phyloP scores from a whole-genome alignment of 1,139 yeast genomes.

The Candida sojae region DNA sequence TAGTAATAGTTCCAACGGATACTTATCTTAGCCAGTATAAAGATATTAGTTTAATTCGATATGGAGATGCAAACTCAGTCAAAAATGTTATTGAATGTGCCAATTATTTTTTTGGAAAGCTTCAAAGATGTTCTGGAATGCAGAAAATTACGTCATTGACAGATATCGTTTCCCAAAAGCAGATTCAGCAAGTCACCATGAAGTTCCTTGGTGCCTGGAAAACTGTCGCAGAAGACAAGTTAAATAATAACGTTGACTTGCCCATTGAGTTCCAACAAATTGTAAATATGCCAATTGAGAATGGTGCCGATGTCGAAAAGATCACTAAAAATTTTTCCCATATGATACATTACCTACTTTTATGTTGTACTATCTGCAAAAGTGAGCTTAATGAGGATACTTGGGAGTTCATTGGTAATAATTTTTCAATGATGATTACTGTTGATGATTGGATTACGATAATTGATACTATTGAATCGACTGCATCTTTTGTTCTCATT shows the following conservation, averaged over 20 bases:
- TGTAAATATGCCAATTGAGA: background rate
- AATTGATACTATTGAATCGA: background rate
- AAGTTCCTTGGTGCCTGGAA: background rate
- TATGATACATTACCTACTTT: background rate
- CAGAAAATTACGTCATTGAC: background rate
- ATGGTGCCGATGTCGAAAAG: background rate
- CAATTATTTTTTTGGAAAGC: background rate
- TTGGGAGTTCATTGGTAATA: slow-evolving; percentile 4
- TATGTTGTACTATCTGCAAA: background rate
- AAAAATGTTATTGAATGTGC: slow-evolving; percentile 1
- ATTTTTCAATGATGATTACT: slow-evolving; percentile 4
- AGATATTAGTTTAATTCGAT: slow-evolving; percentile 3
- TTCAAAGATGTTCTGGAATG: slow-evolving; percentile 3
- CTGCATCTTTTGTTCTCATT: background rate
- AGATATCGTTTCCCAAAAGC: background rate
- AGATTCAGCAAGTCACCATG: background rate
- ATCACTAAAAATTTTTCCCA: background rate
- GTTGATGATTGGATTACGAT: slow-evolving; percentile 1
- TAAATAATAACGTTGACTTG: background rate
- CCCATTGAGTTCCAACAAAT: background rate
- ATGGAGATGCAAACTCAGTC: slow-evolving; percentile 5
- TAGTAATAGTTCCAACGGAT: slow-evolving; percentile 2
- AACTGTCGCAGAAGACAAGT: background rate
- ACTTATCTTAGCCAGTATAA: slow-evolving; percentile 1
- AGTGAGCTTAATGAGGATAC: background rate